Base-by-base conservation (phyloP, 352 stramenopile species). In the Globisporangium nagaii region DNA sequence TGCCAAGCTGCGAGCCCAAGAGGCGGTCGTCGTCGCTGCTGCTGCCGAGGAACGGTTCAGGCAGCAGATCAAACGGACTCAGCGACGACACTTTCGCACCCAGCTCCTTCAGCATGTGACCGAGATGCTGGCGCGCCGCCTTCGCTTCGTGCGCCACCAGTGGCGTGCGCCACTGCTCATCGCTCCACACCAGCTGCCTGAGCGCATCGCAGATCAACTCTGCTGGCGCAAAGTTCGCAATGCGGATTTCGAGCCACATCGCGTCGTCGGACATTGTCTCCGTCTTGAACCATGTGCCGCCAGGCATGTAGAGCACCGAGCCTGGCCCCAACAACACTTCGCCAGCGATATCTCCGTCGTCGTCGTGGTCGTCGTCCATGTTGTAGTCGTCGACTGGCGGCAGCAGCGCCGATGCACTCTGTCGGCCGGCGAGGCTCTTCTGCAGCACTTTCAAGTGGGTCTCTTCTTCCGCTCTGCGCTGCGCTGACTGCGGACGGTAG, bases 261-360 rank as follows among this genome's bases (percentile, higher is more conserved):
- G 58, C 34, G 4, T 51, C 25, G 0, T 67, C 62, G 5, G 65
- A 24, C 1, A 53, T 60, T 12, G n/a, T n/a, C 32, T 78, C 59
- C 0, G 50, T 48, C 24, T 65, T 43, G 36, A 75, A 79, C 79
- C 79, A 90, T 4, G 64, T 73, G 13, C 76, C 76, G 0, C 53
- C 58, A 19, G 79, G 73, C 4, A 86, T n/a, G 54, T 88, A 88
- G 0, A 73, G 27, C 0, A 90, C 65, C 0, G 64, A 69, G 0
- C 79, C 79, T n/a, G 76, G 52, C 17, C 68, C 64, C 0, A 72
- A 39, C 0, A 66, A 32, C 13, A 61, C 27, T 13, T 70, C 54
- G 1, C 60, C n/a, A n/a, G n/a, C 17, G 1, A 41, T 11, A 4
- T 31, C 22, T 24, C 17, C 28, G 10, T 61, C 53, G 24, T 62